Base-by-base conservation (phyloP, 306 rosid genomes). In the Cucurbita moschata region DNA sequence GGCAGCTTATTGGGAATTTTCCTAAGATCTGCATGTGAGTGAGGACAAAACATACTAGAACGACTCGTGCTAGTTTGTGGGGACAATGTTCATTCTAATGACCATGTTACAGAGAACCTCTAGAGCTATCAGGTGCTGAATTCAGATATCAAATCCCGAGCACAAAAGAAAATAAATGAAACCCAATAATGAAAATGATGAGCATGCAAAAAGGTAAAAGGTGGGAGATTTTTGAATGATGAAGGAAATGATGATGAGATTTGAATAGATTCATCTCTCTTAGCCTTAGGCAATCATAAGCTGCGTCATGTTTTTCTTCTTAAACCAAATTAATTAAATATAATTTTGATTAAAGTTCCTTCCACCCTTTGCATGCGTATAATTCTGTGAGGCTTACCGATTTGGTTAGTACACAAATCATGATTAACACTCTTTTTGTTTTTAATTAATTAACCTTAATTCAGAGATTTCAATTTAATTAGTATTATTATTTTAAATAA, bases 231-330 rank as follows among this genome's bases (percentile, higher is more conserved):
- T 72, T 55, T 38, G 72, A 75, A 81, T 78, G 77, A 82, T 78
- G 50, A 75, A 55, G 72, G 72, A 78, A 82, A 81, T 63, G 84
- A 74, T 81, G 67, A 43, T 70, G 37, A 47, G 77, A 78, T 63
- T 75, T 63, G 64, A 67, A 43, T 67, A 19, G 18, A 23, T 67
- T 16, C 51, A 66, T 67, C 55, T 44, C 38, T 43, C 14, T 50
- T 66, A 66, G 80, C 30, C 73, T 58, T 76, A 57, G 46, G 80
- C 85, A 82, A 78, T 78, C 82, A 82, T 82, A 69, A 75, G 78
- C 40, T 75, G 66, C 73, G 42, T 75, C 60, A 62, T 14, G 21
- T 47, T 75, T 67, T 70, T 30, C 35, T 71, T 60, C 43, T 0
- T 35, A 13, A 60, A 50, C 1, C 7, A 50, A 50, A 13, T 49